Conservation (phyloP, 2,329 filamentous ascomycete species). For the Lachnellula cervina region DNA sequence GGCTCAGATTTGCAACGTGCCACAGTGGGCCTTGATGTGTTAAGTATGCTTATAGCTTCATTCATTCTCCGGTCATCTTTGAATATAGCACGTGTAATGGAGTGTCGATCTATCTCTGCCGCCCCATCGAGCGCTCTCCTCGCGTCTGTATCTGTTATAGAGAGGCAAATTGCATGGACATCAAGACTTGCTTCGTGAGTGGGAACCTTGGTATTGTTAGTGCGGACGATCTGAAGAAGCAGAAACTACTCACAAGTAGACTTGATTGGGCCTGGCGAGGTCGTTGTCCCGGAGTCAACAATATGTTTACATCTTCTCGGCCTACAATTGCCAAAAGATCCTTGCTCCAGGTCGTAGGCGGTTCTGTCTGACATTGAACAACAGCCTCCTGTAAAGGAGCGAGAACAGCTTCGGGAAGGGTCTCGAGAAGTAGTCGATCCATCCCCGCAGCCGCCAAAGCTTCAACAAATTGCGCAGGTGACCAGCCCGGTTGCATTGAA, state of each 20-base stretch:
- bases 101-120: slow-evolving; percentile 76
- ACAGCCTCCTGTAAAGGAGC: slow-evolving; percentile 79
- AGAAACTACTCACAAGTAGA: slow-evolving; percentile 20
- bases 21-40: slow-evolving; percentile 73
- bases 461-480: slow-evolving; percentile 63
- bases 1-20: slow-evolving; percentile 72
- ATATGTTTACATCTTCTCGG: slow-evolving; percentile 71
- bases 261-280: slow-evolving; percentile 21
- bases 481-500: slow-evolving; percentile 46
- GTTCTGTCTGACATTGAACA: slow-evolving; percentile 74
- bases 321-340: slow-evolving; percentile 71
- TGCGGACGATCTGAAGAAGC: background rate
- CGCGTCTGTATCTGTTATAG: slow-evolving; percentile 51
- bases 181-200: slow-evolving; percentile 68
- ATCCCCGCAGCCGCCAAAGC: slow-evolving; percentile 68
- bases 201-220: slow-evolving; percentile 40
- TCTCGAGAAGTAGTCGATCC: slow-evolving; percentile 64
- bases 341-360: slow-evolving; percentile 70
- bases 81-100: slow-evolving; percentile 82
- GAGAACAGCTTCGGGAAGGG: slow-evolving; percentile 78
- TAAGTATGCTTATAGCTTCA: slow-evolving; percentile 80
- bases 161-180: slow-evolving; percentile 70
- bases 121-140: slow-evolving; percentile 66
- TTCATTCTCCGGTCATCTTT: slow-evolving; percentile 84
- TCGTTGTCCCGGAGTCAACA: slow-evolving; percentile 48